phyloP scores from a whole-genome alignment of 176 grass and related monocot species.

The Oryza glaberrima region DNA sequence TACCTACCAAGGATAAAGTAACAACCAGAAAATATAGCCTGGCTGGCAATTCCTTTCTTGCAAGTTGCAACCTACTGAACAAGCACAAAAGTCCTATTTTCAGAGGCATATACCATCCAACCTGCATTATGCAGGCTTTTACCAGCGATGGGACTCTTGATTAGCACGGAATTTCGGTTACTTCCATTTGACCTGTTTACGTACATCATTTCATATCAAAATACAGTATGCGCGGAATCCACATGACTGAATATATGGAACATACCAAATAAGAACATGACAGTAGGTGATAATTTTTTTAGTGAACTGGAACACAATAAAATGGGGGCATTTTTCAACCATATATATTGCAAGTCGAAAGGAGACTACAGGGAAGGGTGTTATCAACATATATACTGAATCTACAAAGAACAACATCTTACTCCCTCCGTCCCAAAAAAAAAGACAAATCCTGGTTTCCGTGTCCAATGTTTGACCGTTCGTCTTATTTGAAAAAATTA shows the following conservation, averaged over 20 bases:
- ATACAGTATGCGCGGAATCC: not conserved
- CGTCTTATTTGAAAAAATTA: too few relatives aligned
- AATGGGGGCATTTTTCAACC: not conserved
- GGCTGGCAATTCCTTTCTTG: not conserved
- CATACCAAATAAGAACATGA: not conserved
- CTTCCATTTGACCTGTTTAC: not conserved
- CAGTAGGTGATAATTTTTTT: not conserved
- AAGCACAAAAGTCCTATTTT: not conserved
- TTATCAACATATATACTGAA: not conserved
- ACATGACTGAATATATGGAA: not conserved
- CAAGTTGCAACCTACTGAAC: not conserved
- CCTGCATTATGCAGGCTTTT: not conserved
- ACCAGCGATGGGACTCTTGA: not conserved
- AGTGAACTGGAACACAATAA: not conserved
- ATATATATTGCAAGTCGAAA: not conserved
- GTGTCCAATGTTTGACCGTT: too few relatives aligned
- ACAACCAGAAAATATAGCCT: not conserved
- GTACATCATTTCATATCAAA: not conserved
- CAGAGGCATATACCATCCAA: too few relatives aligned
- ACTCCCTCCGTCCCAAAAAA: not conserved
- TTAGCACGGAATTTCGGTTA: too few relatives aligned
- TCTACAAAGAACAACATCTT: constrained; percentile 35
- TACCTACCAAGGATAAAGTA: not conserved
- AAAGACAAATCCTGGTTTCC: too few relatives aligned
- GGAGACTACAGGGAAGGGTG: constrained; percentile 17